phyloP scores from a whole-genome alignment of 495 filamentous ascomycete species.

The Talaromyces ruber region DNA sequence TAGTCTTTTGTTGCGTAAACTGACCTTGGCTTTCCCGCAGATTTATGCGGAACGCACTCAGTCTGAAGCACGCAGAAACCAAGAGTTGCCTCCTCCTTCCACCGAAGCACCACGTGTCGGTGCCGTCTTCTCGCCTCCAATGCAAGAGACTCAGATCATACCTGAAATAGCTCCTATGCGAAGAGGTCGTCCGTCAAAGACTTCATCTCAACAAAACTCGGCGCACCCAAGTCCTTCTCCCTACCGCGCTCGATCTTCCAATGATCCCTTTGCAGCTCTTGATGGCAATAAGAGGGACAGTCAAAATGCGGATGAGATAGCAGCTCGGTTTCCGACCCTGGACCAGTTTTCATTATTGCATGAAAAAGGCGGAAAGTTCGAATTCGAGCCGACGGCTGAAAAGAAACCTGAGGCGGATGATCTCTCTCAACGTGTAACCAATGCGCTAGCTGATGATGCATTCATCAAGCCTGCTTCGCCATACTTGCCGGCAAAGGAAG shows the following conservation, averaged over 20 bases:
- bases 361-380: conserved; percentile 77
- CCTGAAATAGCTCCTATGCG: conserved; percentile 95
- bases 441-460: conserved; percentile 82
- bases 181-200: conserved; percentile 67
- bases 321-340: conserved; percentile 77
- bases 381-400: conserved; percentile 59
- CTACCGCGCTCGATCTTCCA: conserved; percentile 49
- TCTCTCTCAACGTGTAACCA: conserved; percentile 66
- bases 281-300: conserved; percentile 51
- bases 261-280: conserved; percentile 83
- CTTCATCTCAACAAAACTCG: conserved; percentile 28
- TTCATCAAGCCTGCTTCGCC: conserved; percentile 49
- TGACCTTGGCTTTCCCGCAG: conserved; percentile 31
- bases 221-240: conserved; percentile 69
- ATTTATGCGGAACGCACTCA: conserved; percentile 71
- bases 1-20: conserved; percentile 3
- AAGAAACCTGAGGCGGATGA: conserved; percentile 46
- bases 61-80: conserved; percentile 53
- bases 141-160: conserved; percentile 59
- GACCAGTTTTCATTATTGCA: conserved; percentile 91
- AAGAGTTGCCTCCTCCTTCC: conserved; percentile 50
- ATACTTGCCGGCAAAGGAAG: conserved; percentile 17
- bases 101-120: conserved; percentile 55
- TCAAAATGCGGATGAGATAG: conserved; percentile 63
- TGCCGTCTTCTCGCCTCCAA: conserved; percentile 56